Percentiles rank a stretch among this genome's conserved stretches.
phyloP scores from a whole-genome alignment of 73 alveolate species.

The Tetrahymena thermophila region DNA sequence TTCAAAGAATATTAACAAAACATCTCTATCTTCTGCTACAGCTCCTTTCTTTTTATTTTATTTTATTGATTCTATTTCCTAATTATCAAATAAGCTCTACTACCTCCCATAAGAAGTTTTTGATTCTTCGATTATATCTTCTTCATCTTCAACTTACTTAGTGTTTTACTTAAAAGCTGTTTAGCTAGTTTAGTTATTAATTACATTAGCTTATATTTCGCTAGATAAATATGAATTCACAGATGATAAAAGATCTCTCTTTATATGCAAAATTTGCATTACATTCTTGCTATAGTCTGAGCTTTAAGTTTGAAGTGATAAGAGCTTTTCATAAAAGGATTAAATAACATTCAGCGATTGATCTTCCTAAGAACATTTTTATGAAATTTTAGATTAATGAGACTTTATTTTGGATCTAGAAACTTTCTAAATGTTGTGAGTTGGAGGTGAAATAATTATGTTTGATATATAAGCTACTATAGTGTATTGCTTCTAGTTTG shows the following conservation, averaged over 20 bases:
- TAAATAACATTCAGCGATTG: background rate
- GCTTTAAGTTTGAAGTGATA: background rate
- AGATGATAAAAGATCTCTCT: background rate
- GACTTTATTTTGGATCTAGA: background rate
- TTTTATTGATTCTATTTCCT: background rate
- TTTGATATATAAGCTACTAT: background rate
- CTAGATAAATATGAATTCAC: background rate
- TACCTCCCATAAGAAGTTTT: background rate
- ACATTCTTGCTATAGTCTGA: background rate
- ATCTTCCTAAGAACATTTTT: background rate
- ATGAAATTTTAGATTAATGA: background rate
- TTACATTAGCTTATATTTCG: background rate
- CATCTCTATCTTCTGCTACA: background rate
- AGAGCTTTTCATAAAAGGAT: background rate
- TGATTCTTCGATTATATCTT: background rate
- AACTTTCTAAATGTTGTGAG: background rate
- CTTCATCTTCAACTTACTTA: background rate
- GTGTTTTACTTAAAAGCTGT: background rate
- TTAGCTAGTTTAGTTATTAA: background rate
- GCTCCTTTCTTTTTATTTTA: background rate
- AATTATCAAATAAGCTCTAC: background rate
- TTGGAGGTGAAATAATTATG: background rate
- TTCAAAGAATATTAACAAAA: background rate
- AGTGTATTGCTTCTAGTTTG: background rate
- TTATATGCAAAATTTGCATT: background rate